phyloP scores from a whole-genome alignment of 345 rosid species.

The Syzygium aqueum region DNA sequence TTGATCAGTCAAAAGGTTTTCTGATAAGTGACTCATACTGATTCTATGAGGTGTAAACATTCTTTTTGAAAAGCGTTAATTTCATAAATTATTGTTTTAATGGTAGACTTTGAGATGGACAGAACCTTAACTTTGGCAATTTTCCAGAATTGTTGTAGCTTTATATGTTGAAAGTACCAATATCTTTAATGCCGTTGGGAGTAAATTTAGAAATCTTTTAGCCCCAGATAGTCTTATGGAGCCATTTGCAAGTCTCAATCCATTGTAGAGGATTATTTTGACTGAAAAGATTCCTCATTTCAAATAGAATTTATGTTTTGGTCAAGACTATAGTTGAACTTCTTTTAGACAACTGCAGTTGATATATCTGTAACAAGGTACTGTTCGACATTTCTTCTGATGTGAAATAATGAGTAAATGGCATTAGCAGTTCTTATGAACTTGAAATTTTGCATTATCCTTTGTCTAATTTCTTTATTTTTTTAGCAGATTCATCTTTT shows the following conservation, averaged over 20 bases:
- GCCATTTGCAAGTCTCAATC: background rate
- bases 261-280: background rate
- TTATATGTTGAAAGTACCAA: background rate
- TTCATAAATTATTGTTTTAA: background rate
- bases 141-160: background rate
- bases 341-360: background rate
- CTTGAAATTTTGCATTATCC: background rate
- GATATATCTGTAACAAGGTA: background rate
- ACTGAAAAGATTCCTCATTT: background rate
- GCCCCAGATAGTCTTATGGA: background rate
- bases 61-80: background rate
- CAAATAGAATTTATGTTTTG: background rate
- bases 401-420: background rate
- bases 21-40: background rate
- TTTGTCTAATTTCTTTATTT: background rate
- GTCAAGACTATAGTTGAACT: background rate
- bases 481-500: slow-evolving; percentile 65
- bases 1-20: background rate
- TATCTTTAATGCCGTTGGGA: background rate
- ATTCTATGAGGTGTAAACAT: background rate
- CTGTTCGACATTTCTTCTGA: background rate
- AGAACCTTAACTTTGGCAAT: background rate
- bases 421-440: background rate
- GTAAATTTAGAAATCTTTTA: background rate
- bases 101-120: background rate